Conservation (phyloP, 2,329 filamentous ascomycete species). For the Venturia nashicola region DNA sequence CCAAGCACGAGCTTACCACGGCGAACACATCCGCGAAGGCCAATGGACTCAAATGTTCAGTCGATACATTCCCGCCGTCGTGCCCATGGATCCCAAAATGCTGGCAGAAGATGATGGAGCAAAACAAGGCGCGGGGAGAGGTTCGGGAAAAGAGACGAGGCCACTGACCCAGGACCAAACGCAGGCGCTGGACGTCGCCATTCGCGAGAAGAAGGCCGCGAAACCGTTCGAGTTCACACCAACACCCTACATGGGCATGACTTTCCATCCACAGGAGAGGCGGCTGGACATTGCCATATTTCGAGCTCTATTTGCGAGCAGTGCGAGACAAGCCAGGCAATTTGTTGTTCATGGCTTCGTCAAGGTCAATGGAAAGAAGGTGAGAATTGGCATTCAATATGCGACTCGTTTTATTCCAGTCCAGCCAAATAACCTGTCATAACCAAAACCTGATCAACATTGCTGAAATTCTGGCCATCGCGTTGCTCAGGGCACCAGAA, state of each 20-base stretch:
- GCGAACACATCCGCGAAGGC: constrained; percentile 84
- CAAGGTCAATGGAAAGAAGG: constrained; percentile 93
- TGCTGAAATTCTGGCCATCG: background rate
- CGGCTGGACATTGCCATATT: constrained; percentile 91
- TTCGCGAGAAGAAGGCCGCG: constrained; percentile 16
- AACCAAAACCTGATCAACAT: background rate
- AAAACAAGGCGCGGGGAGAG: constrained; percentile 70
- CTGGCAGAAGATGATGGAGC: constrained; percentile 74
- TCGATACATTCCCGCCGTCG: constrained; percentile 65
- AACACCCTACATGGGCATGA: constrained; percentile 94
- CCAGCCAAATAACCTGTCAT: background rate
- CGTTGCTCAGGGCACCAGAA: background rate
- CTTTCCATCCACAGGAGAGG: constrained; percentile 81
- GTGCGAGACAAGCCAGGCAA: constrained; percentile 81
- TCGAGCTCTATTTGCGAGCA: constrained; percentile 86
- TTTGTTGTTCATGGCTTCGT: constrained; percentile 90
- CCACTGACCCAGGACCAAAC: constrained; percentile 7
- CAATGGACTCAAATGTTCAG: constrained; percentile 93
- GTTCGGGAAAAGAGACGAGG: constrained; percentile 49
- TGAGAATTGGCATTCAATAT: constrained; percentile 22
- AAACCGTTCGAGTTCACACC: constrained; percentile 23
- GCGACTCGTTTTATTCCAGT: background rate
- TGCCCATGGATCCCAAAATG: constrained; percentile 71
- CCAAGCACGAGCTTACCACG: constrained; percentile 74
- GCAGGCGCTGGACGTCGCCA: constrained; percentile 11